These are phyloP conservation scores for Tillandsia fasciculata DNA, from an alignment of 176 grass and related monocot species.

Conservation along the genomic window DNA sequence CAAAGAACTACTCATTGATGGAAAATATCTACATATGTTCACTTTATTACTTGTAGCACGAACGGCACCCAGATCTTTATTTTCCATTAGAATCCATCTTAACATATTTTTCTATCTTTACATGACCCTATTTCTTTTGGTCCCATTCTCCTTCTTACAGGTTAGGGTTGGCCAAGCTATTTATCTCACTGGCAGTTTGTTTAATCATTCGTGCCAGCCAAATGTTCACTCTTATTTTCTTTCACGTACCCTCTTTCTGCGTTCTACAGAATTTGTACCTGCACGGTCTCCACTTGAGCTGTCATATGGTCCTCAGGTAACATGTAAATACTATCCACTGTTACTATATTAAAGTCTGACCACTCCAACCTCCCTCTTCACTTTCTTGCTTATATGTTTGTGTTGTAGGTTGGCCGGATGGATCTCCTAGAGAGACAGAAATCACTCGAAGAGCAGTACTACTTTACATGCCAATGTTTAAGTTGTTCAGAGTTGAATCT, in stretches of 20 bases:
- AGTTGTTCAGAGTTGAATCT: slow-evolving; percentile 73
- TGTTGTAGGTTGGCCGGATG: slow-evolving; percentile 64
- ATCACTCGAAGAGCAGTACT: slow-evolving; percentile 67
- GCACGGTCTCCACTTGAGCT: slow-evolving; percentile 65
- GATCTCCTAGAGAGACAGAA: slow-evolving; percentile 62
- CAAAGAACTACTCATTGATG: no score
- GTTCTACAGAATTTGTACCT: slow-evolving; percentile 59
- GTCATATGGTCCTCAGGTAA: slow-evolving; percentile 93
- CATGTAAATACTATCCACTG: background rate
- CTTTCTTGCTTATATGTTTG: slow-evolving; percentile 8
- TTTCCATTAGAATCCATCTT: no score
- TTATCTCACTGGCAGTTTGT: slow-evolving; percentile 73
- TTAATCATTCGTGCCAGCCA: slow-evolving; percentile 82
- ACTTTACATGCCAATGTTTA: slow-evolving; percentile 64
- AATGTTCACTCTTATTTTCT: slow-evolving; percentile 80
- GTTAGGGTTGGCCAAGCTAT: slow-evolving; percentile 79
- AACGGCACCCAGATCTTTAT: no score
- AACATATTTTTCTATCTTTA: no score
- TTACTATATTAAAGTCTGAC: background rate
- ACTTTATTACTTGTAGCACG: no score
- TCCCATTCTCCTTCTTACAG: slow-evolving; percentile 23
- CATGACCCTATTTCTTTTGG: background rate
- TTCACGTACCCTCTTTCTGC: slow-evolving; percentile 65
- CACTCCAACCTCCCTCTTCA: background rate
- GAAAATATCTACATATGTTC: no score